Evolutionary conservation across 2,329 filamentous ascomycete genomes (phyloP).

Genomic region (Zymoseptoria brevis): DNA sequence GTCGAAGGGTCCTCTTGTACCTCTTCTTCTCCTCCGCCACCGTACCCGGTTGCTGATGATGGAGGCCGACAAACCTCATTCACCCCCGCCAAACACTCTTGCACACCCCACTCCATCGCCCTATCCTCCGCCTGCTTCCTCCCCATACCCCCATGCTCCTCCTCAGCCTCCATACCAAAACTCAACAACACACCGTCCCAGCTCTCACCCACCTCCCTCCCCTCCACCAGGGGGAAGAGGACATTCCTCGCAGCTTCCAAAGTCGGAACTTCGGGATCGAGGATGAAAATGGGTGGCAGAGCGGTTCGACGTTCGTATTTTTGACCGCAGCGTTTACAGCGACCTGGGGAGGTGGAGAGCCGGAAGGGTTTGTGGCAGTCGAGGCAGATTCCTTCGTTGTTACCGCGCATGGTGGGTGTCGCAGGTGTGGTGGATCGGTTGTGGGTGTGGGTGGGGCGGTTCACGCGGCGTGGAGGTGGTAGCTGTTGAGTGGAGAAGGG

Average conservation of each 20-base stretch:
- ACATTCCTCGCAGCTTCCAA: constrained; percentile 1
- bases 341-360: constrained; percentile 1
- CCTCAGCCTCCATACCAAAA: not conserved
- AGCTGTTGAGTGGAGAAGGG: not conserved
- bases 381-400: not conserved
- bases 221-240: constrained; percentile 3
- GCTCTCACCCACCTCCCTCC: not conserved
- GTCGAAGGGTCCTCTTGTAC: not conserved
- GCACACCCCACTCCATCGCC: not conserved
- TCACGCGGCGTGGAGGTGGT: not conserved
- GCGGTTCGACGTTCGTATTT: constrained; percentile 12
- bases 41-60: not conserved
- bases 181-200: not conserved
- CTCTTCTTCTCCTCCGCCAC: not conserved
- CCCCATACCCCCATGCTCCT: too few species aligned
- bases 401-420: too few species aligned
- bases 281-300: constrained; percentile 1
- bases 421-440: not conserved
- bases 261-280: constrained; percentile 9
- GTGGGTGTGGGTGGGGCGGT: not conserved
- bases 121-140: not conserved
- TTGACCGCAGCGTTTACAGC: constrained; percentile 12
- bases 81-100: not conserved
- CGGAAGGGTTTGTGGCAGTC: constrained; percentile 5
- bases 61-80: not conserved